phyloP scores from a whole-genome alignment of 2,329 filamentous ascomycete genomes.

The Dactylellina drechsleri region DNA sequence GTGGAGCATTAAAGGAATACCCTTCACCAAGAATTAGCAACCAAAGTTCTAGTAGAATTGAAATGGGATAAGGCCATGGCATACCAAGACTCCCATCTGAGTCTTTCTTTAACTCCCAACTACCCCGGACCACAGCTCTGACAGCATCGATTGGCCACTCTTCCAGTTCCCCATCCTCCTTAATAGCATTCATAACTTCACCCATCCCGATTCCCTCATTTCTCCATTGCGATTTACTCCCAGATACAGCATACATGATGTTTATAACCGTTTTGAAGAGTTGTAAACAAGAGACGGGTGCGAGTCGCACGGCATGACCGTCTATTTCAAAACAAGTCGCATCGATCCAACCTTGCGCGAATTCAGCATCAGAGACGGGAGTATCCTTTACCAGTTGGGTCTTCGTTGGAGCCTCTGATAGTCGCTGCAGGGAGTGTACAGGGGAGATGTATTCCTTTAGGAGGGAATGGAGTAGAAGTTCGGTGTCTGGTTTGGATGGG shows the following conservation, averaged over 20 bases:
- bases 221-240: conserved; percentile 5
- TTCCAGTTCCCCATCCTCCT: conserved; percentile 35
- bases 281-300: conserved; percentile 15
- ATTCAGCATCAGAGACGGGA: conserved; percentile 56
- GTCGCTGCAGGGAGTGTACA: conserved; percentile 8
- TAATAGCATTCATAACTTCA: conserved; percentile 30
- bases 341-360: conserved; percentile 54
- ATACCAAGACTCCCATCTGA: conserved; percentile 46
- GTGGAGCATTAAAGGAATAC: conserved; percentile 20
- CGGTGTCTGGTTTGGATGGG: conserved; percentile 50
- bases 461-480: conserved; percentile 28
- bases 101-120: conserved; percentile 28
- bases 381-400: conserved; percentile 26
- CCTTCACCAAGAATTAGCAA: conserved; percentile 10
- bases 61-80: neutral
- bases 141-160: conserved; percentile 34
- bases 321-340: conserved; percentile 54
- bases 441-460: conserved; percentile 40
- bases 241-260: conserved; percentile 19
- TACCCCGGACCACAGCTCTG: conserved; percentile 28
- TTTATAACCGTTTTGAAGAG: conserved; percentile 16
- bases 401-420: conserved; percentile 28
- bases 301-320: conserved; percentile 28
- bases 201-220: conserved; percentile 35
- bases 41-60: neutral